phyloP scores from a whole-genome alignment of 2,329 filamentous ascomycete genomes.

The Aspergillus awamori region DNA sequence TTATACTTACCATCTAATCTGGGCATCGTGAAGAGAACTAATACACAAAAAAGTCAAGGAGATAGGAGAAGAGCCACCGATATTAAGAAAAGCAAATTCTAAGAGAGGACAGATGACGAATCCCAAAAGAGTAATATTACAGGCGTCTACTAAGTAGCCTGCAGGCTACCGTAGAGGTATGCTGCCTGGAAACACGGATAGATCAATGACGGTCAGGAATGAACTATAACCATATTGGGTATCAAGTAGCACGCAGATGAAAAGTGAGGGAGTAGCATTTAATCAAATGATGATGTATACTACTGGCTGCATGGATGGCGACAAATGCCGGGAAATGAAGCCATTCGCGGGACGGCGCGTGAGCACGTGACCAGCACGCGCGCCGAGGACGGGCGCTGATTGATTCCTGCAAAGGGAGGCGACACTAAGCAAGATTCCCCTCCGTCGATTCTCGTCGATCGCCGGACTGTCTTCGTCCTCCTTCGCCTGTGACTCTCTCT shows the following conservation, averaged over 20 bases:
- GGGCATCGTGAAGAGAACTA: slow-evolving; percentile 25
- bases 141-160: neutral
- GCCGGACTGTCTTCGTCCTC: slow-evolving; percentile 12
- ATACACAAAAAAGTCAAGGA: neutral
- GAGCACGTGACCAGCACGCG: slow-evolving; percentile 26
- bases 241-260: neutral
- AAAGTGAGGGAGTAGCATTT: neutral
- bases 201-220: neutral
- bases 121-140: neutral
- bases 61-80: neutral
- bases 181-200: slow-evolving; percentile 8
- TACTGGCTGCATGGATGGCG: neutral
- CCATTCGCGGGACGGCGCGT: slow-evolving; percentile 22
- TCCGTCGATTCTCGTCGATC: slow-evolving; percentile 10
- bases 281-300: neutral
- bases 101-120: neutral
- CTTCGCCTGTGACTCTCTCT: slow-evolving; percentile 10
- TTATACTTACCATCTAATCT: slow-evolving; percentile 30
- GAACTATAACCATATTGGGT: neutral
- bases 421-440: slow-evolving; percentile 1
- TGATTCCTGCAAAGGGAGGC: neutral
- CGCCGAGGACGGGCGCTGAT: slow-evolving; percentile 6
- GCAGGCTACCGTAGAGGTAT: slow-evolving; percentile 2
- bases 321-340: neutral
- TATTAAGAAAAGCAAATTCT: neutral